Conservation (phyloP, 805 yeast genomes). For the Candida adriatica region DNA sequence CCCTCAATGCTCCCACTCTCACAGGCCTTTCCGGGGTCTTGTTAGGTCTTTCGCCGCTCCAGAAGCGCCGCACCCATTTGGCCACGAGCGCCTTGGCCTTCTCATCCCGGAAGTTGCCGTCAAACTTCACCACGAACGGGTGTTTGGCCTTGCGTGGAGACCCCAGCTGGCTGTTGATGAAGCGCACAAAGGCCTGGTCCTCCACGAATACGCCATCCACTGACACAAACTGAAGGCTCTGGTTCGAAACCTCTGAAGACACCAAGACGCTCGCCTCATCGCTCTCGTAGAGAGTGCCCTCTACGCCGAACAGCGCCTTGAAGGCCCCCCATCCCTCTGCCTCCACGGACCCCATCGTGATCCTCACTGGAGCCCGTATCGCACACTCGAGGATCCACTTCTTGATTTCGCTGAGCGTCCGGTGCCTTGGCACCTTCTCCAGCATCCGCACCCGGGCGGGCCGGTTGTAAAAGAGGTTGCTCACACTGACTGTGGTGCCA, state of each 20-base stretch:
- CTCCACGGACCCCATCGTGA: background rate
- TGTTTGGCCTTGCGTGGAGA: no score
- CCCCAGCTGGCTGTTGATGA: no score
- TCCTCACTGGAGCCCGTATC: slow-evolving; percentile 18
- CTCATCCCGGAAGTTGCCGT: no score
- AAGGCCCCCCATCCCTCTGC: slow-evolving; percentile 1
- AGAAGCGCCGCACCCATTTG: no score
- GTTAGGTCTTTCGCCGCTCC: no score
- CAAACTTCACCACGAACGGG: no score
- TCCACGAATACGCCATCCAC: slow-evolving; percentile 32
- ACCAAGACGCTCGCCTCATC: background rate
- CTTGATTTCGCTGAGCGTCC: slow-evolving; percentile 26
- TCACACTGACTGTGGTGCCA: slow-evolving; percentile 35
- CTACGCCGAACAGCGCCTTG: slow-evolving; percentile 22
- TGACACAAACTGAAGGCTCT: slow-evolving; percentile 41
- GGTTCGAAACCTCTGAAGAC: slow-evolving; percentile 20
- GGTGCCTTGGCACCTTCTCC: slow-evolving; percentile 16
- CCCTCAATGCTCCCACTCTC: slow-evolving; percentile 9
- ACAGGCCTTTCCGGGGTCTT: no score
- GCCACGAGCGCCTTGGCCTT: no score
- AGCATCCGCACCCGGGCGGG: slow-evolving; percentile 37
- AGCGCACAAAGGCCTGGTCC: slow-evolving; percentile 10
- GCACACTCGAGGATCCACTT: slow-evolving; percentile 25
- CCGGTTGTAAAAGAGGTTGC: slow-evolving; percentile 34
- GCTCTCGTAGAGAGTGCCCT: slow-evolving; percentile 21